Conservation (phyloP, 2,329 filamentous ascomycete genomes). For the Pseudonectria foliicola region DNA sequence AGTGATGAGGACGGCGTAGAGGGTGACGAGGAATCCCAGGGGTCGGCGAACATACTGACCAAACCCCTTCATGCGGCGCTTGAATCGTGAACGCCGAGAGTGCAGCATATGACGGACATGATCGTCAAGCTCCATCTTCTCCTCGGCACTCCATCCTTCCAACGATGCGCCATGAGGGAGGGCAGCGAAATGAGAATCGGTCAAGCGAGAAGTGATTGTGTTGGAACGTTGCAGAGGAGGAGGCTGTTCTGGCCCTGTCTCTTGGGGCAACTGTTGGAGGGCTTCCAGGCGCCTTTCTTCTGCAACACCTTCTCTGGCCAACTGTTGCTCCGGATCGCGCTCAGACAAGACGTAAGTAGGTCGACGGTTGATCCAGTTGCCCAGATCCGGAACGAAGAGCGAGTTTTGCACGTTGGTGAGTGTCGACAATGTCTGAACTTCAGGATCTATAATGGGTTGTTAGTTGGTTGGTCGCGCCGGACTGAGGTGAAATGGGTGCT, state of each 20-base stretch:
- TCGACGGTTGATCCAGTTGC: conserved; percentile 64
- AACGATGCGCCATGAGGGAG: conserved; percentile 67
- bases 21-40: conserved; percentile 73
- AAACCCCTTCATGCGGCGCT: conserved; percentile 72
- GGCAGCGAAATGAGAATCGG: conserved; percentile 68
- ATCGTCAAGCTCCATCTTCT: conserved; percentile 73
- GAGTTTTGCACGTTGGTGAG: conserved; percentile 88
- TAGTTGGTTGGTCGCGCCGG: no score
- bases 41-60: conserved; percentile 70
- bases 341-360: conserved; percentile 70
- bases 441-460: conserved; percentile 53
- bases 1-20: conserved; percentile 78
- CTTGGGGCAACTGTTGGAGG: not conserved
- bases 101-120: conserved; percentile 84
- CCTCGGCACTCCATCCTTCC: conserved; percentile 66
- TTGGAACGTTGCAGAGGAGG: conserved; percentile 31
- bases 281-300: conserved; percentile 12
- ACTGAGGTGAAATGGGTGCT: conserved; percentile 1
- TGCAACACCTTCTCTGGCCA: conserved; percentile 15
- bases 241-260: conserved; percentile 4
- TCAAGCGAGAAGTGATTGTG: conserved; percentile 62
- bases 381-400: conserved; percentile 77
- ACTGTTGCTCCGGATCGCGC: conserved; percentile 22
- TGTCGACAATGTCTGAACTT: conserved; percentile 75
- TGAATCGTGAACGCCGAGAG: conserved; percentile 71